Base-by-base conservation (phyloP, 306 rosid species). In the Citrullus amarus region DNA sequence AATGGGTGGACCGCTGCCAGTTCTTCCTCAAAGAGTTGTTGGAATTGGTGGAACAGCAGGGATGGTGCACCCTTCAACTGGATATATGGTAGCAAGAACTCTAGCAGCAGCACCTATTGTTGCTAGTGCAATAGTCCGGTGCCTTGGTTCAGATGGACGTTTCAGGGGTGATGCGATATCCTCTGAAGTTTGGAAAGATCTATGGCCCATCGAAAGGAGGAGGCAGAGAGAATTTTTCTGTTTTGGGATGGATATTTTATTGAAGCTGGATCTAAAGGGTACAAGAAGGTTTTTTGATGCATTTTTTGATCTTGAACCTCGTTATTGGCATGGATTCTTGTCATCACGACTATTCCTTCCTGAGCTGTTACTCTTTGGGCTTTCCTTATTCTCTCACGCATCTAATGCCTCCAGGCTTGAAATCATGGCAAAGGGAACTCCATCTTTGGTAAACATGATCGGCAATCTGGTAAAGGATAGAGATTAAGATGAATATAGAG, bases 21-120 rank as follows among this genome's bases (percentile, higher is more conserved):
- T 95, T 86, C 96, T 95, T 16, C 97, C 99, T 17, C 98, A 95
- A 79, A 88, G 99, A 82, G 97, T 95, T 46, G 89, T 92, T 76
- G 98, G 99, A 80, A 90, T 95, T n/a, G 99, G 99, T 1, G 99
- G 99, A 30, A 92, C 99, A 4, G 99, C 99, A 0, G 98, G 99
- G 77, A 95, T 96, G 99, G 98, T 96, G 77, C 99, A 95, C 82
- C 99, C 99, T 74, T 95, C 98, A 22, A 95, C 99, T 0, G 99
- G 99, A 61, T 95, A 95, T 73, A 95, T 95, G 98, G 97, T 95
- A n/a, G 96, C 99, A 4, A 90, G 97, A 86, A 95, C 99, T 75
- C 85, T 95, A 60, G 98, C 98, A 28, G 97, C 96, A 6, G 99
- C 99, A 79, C 96, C 99, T 56, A 86, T 92, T 67, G 91, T 95